phyloP scores from a whole-genome alignment of 2,329 filamentous ascomycete genomes.

The Myriosclerotinia duriaeana region DNA sequence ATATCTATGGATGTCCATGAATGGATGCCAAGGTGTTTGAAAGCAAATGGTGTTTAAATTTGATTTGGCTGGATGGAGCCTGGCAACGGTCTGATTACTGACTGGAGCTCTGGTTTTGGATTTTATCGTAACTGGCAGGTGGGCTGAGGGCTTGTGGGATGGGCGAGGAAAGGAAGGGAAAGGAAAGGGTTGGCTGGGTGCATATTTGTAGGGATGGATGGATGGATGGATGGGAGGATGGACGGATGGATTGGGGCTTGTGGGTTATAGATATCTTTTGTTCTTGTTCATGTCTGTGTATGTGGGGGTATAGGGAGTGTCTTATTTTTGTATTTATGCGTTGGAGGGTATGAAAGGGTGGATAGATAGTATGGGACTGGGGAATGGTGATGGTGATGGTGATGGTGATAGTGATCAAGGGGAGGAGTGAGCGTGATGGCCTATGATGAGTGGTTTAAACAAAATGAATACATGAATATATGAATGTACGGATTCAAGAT shows the following conservation, averaged over 20 bases:
- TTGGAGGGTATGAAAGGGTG: not conserved
- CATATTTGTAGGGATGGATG: not conserved
- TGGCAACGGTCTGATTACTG: no score
- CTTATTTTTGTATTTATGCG: not conserved
- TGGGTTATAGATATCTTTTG: not conserved
- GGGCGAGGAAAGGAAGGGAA: not conserved
- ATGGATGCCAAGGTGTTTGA: not conserved
- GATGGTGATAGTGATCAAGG: not conserved
- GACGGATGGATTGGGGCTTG: not conserved
- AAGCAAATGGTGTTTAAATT: no score
- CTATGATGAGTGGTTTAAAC: not conserved
- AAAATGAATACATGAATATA: not conserved
- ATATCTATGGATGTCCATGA: no score
- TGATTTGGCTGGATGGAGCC: no score
- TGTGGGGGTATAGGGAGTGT: not conserved
- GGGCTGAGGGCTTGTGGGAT: not conserved
- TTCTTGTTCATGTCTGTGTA: not conserved
- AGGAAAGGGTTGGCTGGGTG: not conserved
- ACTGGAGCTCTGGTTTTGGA: no score
- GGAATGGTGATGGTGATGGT: not conserved
- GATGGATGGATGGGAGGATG: not conserved
- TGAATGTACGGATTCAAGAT: not conserved
- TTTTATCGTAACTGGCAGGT: no score
- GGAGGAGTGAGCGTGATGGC: no score
- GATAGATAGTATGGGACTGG: no score